These are phyloP conservation scores for Aspergillus alliaceus DNA, from an alignment of 2,329 filamentous ascomycete species.

Conservation along the genomic window DNA sequence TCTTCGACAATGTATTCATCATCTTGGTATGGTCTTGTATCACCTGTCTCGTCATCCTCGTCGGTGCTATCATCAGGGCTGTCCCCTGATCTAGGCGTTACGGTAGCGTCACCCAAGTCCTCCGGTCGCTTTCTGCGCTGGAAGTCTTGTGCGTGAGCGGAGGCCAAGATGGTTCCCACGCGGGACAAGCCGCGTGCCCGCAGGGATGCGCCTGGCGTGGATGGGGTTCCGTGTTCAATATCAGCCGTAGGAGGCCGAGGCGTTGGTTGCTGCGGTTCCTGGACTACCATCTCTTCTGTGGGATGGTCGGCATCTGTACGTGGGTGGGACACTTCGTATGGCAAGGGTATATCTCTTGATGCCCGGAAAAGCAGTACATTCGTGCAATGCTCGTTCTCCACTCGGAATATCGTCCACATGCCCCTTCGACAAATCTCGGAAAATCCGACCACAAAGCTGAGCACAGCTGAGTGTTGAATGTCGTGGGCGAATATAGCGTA, in stretches of 20 bases:
- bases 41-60: constrained; percentile 31
- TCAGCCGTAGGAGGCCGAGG: constrained; percentile 23
- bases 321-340: constrained; percentile 60
- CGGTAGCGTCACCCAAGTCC: constrained; percentile 37
- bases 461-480: constrained; percentile 76
- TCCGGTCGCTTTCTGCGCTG: constrained; percentile 69
- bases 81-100: constrained; percentile 34
- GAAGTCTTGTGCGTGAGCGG: constrained; percentile 89
- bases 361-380: constrained; percentile 91
- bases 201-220: constrained; percentile 24
- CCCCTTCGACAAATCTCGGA: constrained; percentile 81
- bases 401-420: constrained; percentile 88
- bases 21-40: constrained; percentile 11
- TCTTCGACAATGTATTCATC: constrained; percentile 19
- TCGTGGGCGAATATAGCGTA: constrained; percentile 82
- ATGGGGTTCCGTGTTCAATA: constrained; percentile 29
- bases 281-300: constrained; percentile 24
- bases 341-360: constrained; percentile 80
- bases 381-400: constrained; percentile 96
- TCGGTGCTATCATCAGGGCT: constrained; percentile 39
- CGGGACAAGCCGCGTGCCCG: constrained; percentile 44
- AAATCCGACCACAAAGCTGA: constrained; percentile 76
- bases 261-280: constrained; percentile 24
- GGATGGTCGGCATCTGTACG: constrained; percentile 13
- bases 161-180: constrained; percentile 69